Evolutionary conservation across 257 asterid genomes (phyloP).

Genomic region (Solanum verrucosum): DNA sequence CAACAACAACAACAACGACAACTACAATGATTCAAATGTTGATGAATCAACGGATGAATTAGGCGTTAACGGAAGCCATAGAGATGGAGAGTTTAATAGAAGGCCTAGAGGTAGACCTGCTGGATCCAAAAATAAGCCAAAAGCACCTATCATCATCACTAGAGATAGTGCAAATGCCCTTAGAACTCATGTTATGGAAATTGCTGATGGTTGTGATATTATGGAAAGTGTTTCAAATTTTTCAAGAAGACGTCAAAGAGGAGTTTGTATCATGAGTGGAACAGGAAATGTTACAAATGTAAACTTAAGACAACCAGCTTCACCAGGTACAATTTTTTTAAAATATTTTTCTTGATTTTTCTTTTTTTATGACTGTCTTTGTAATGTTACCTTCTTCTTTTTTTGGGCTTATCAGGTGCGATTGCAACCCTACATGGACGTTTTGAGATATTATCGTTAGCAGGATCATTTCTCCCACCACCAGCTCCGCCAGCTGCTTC

Average conservation of each 20-base stretch:
- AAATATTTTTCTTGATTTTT: background rate
- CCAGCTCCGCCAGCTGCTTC: constrained; percentile 83
- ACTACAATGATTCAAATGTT: background rate
- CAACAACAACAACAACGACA: constrained; percentile 5
- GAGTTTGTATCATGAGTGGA: constrained; percentile 87
- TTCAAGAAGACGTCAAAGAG: constrained; percentile 74
- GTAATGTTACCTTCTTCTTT: background rate
- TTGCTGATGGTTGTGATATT: constrained; percentile 76
- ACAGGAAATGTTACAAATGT: constrained; percentile 75
- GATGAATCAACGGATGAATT: background rate
- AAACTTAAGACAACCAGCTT: constrained; percentile 70
- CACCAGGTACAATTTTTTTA: constrained; percentile 26
- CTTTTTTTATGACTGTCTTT: background rate
- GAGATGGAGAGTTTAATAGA: constrained; percentile 39
- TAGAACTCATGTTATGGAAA: constrained; percentile 88
- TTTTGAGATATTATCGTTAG: constrained; percentile 69
- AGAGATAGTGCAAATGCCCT: constrained; percentile 92
- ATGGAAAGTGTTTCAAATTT: constrained; percentile 66
- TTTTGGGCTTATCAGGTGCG: constrained; percentile 8
- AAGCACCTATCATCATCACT: constrained; percentile 79
- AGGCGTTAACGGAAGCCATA: background rate
- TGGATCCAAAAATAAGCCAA: constrained; percentile 81
- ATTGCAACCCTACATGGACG: constrained; percentile 75
- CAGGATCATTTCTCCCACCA: constrained; percentile 85
- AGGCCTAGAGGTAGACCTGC: constrained; percentile 83